Conservation (phyloP, 2,329 filamentous ascomycete species). For the Penicillium sp. region DNA sequence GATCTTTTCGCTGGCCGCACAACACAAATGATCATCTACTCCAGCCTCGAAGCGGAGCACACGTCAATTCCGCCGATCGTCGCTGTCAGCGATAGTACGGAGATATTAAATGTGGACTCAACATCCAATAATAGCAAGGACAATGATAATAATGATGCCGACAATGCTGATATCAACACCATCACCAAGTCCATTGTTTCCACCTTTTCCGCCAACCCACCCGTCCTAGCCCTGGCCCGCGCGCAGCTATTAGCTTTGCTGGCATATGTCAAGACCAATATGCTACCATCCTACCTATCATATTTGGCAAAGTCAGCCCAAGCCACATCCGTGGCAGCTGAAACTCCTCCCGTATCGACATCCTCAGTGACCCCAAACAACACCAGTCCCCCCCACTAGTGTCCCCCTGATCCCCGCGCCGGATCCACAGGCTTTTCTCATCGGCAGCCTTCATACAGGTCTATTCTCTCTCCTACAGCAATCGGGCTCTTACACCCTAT, state of each 20-base stretch:
- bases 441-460: constrained; percentile 40
- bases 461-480: constrained; percentile 31
- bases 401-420: constrained; percentile 29
- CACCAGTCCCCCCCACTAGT: not conserved
- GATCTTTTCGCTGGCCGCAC: constrained; percentile 41
- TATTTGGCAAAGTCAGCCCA: constrained; percentile 5
- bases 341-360: not conserved
- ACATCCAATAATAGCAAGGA: constrained; percentile 5
- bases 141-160: not conserved
- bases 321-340: not conserved
- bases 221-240: constrained; percentile 18
- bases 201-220: constrained; percentile 13
- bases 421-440: constrained; percentile 33
- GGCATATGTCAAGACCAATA: constrained; percentile 25
- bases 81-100: constrained; percentile 6
- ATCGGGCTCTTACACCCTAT: constrained; percentile 17
- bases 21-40: constrained; percentile 46
- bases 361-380: not conserved
- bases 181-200: constrained; percentile 9
- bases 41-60: constrained; percentile 38
- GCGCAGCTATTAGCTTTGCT: constrained; percentile 33
- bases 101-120: constrained; percentile 7
- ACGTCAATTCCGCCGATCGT: constrained; percentile 22
- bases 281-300: constrained; percentile 31
- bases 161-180: not conserved